A percentile compares a stretch with the other conserved stretches of the same genome.
These are phyloP conservation scores for Achaetomiella virescens DNA, from an alignment of 495 filamentous ascomycete genomes.

Conservation along the genomic window DNA sequence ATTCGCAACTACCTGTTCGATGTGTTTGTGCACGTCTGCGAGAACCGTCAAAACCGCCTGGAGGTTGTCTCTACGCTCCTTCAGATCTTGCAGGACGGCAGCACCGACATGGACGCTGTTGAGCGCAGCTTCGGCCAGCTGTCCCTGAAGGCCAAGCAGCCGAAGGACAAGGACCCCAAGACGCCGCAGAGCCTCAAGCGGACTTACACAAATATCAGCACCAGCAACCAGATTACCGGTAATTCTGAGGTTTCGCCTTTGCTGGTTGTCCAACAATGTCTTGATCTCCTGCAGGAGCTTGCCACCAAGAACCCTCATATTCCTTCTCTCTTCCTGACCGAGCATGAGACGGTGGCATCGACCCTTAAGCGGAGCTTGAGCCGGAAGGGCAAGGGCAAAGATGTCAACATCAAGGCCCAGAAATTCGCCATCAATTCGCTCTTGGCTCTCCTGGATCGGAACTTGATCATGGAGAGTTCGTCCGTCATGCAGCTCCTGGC, in stretches of 20 bases:
- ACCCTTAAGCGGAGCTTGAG: conserved; percentile 68
- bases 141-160: conserved; percentile 82
- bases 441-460: conserved; percentile 78
- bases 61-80: conserved; percentile 93
- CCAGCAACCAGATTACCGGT: conserved; percentile 41
- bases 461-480: conserved; percentile 90
- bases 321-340: conserved; percentile 87
- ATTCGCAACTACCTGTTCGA: conserved; percentile 70
- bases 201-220: conserved; percentile 52
- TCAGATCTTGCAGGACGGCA: conserved; percentile 94
- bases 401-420: conserved; percentile 69
- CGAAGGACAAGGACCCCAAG: conserved; percentile 59
- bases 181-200: conserved; percentile 73
- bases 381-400: conserved; percentile 84
- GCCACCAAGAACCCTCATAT: conserved; percentile 74
- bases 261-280: conserved; percentile 92
- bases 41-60: conserved; percentile 87
- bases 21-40: conserved; percentile 80
- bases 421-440: conserved; percentile 91
- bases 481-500: conserved; percentile 92
- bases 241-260: conserved; percentile 81
- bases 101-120: conserved; percentile 83
- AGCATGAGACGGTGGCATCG: conserved; percentile 73
- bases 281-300: conserved; percentile 72
- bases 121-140: conserved; percentile 92